phyloP scores from a whole-genome alignment of 2,329 filamentous ascomycete genomes.

The Fusarium sp. region DNA sequence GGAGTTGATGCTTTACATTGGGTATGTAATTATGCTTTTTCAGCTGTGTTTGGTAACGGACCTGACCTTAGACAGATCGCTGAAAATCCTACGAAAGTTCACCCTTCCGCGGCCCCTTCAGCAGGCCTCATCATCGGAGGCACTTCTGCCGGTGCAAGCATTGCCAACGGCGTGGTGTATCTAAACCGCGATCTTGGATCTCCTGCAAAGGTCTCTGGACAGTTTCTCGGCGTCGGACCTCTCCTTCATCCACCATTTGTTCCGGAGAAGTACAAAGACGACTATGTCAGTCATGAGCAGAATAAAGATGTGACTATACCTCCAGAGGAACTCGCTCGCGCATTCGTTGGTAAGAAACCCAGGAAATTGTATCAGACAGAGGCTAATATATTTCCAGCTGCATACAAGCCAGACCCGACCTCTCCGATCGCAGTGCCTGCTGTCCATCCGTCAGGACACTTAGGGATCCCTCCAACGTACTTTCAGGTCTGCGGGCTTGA shows the following conservation, averaged over 20 bases:
- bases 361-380: rapidly evolving
- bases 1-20: neutral
- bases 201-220: neutral
- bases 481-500: neutral
- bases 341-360: neutral
- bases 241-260: neutral
- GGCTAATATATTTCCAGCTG: neutral
- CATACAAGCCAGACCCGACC: neutral
- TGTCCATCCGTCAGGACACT: neutral
- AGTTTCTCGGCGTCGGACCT: neutral
- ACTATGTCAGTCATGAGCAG: neutral
- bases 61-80: neutral
- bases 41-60: rapidly evolving
- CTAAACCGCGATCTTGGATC: neutral
- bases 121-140: neutral
- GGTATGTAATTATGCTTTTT: neutral
- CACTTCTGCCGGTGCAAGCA: neutral
- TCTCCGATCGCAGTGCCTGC: neutral
- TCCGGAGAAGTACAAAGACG: neutral
- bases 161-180: neutral
- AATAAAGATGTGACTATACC: neutral
- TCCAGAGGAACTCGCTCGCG: neutral
- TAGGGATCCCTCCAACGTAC: neutral
- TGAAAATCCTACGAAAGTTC: neutral
- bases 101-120: neutral